Evolutionary conservation across 805 yeast genomes (phyloP), one percentile per base, ranked within the genome.

Genomic region (Ogataea nitratoaversa): DNA sequence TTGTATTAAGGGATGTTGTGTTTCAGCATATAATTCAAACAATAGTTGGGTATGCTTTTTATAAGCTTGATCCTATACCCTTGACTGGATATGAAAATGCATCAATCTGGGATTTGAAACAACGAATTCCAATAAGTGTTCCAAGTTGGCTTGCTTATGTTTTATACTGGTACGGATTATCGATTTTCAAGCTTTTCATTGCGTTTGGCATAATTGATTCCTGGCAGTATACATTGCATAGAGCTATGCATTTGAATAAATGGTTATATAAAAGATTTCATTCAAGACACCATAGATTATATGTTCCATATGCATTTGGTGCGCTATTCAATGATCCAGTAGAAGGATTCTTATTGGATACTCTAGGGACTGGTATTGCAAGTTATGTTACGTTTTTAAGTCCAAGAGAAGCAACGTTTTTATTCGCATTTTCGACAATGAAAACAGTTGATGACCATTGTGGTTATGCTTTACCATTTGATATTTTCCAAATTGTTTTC

Each of bases 391-490:
- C 84, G 1, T 70, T 73, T 2, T 68, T 93, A 47, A 67, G 84
- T 3, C 84, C 88, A 35, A 78, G 96, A 42, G 98, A 93, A 65
- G 68, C 82, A 37, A 67, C 84, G 18, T 49, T 84, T 11, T 67
- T 93, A 40, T 93, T 72, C 65, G 79, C 91, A 2, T 87, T 93
- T 60, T 86, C 96, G 13, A 93, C 99, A 2, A 64, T 93, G 76
- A 93, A 93, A 64, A 93, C 99, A 1, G 96, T 93, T 36, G 98
- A 93, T 61, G 99, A 93, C 62, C 99, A 93, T 65, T 93, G 98
- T 63, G 99, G 99, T n/a, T 93, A 91, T 63, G 79, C 90, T 22
- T 70, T 93, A 41, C 98, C 98, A 13, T 84, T 70, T 61, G 99
- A 93, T 63, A 79, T 90, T 18, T 84, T 93, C 72, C 99, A 93